Base-by-base conservation (phyloP, 1,284 basidiomycete genomes). In the Cryptococcus amylolentus region DNA sequence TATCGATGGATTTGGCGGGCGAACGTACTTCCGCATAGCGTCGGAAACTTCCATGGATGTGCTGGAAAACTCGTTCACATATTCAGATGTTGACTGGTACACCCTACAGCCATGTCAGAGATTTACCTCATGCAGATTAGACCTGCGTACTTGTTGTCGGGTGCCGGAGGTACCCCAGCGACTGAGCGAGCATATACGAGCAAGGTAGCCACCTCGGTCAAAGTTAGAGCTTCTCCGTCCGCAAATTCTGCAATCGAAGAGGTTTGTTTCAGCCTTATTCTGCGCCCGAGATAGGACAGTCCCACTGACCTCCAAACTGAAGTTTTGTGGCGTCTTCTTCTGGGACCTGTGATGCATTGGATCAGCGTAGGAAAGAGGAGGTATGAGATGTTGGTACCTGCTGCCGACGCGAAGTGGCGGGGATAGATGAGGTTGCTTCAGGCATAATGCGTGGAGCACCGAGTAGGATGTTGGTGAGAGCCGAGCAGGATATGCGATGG, bases 311-410 rank as follows among this genome's bases (percentile, higher is more conserved):
- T 57, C 73, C 73, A 49, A 75, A 75, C 59, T 75, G 72, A 23
- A 75, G 61, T 60, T 75, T 75, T 26, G 72, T 74, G 37, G 73
- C 73, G 58, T 75, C 73, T 51, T 75, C 73, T 45, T 75, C 73
- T 23, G 60, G 62, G 16, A 65, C 56, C 71, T 72, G 53, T 13
- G 48, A 26, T 12, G 46, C n/a, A n/a, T 38, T 16, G 10, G 26
- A 16, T 46, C 45, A 46, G 27, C 27, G 16, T 23, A n/a, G n/a
- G 41, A 42, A 9, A 23, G 41, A 23, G 14, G 86, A 88, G 31
- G 12, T 16, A 23, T 42, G 41, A 23, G 23, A 42, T 4, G 41
- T n/a, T 9, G 7, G 20, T 23, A 49, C 48, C 48, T 38, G 39
- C 39, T 42, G 26, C 26, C 28, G 51, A 13, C 16, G 31, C 31